Evolutionary conservation across 148 eudicot genomes (phyloP).

Genomic region (Drosera capensis): DNA sequence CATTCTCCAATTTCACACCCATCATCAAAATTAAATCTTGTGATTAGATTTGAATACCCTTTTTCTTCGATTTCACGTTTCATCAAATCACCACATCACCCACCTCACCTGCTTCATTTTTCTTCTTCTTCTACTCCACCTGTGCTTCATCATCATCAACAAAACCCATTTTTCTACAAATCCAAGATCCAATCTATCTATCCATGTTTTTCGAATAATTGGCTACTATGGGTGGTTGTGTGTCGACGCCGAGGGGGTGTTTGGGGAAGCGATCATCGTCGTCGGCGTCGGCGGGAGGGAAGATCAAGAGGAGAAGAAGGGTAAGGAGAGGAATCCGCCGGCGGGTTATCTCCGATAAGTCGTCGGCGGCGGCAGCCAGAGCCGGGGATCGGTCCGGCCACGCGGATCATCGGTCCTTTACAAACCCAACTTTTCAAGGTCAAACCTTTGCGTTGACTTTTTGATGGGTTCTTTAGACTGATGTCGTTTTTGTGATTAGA

Average conservation of each 20-base stretch:
- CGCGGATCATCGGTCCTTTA: slow-evolving; percentile 23
- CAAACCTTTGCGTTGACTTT: slow-evolving; percentile 8
- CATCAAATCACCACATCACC: no score
- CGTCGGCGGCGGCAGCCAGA: slow-evolving; percentile 12
- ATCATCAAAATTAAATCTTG: no score
- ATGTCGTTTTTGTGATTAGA: no score
- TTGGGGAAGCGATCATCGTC: slow-evolving; percentile 22
- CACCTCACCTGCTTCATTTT: no score
- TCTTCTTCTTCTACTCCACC: no score
- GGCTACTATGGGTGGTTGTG: slow-evolving; percentile 61
- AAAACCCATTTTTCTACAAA: no score
- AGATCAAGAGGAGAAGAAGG: slow-evolving; percentile 11
- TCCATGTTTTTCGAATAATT: no score
- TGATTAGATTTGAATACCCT: no score
- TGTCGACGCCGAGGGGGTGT: slow-evolving; percentile 48
- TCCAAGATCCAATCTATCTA: no score
- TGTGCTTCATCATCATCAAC: no score
- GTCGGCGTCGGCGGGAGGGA: slow-evolving; percentile 14
- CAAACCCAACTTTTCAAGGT: slow-evolving; percentile 54
- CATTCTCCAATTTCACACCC: no score
- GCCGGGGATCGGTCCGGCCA: slow-evolving; percentile 8
- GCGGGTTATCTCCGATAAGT: slow-evolving; percentile 30
- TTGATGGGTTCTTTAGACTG: not conserved
- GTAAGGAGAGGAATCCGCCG: slow-evolving; percentile 21
- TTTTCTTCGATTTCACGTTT: no score